phyloP scores from a whole-genome alignment of 2,329 filamentous ascomycete genomes.

The Periconia sp. region DNA sequence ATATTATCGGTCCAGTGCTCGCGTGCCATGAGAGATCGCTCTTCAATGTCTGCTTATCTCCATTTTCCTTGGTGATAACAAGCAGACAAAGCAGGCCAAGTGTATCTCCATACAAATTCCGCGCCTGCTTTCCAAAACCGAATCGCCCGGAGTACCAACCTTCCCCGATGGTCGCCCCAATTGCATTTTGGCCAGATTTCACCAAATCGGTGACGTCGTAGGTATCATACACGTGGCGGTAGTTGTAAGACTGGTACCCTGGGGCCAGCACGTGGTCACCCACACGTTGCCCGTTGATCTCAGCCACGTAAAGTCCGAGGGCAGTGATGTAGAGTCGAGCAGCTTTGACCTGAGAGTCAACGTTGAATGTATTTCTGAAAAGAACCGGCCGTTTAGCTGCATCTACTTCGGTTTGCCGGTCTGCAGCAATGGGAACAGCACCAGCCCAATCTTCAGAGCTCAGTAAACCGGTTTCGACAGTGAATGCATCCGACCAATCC shows the following conservation, averaged over 20 bases:
- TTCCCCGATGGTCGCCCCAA: conserved; percentile 54
- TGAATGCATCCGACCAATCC: conserved; percentile 35
- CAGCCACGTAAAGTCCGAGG: conserved; percentile 21
- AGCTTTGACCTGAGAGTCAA: conserved; percentile 4
- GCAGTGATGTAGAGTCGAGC: conserved; percentile 24
- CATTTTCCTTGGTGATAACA: conserved; percentile 43
- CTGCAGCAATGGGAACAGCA: conserved; percentile 27
- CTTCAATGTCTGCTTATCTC: conserved; percentile 29
- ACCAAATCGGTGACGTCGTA: conserved; percentile 58
- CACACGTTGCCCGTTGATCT: conserved; percentile 21
- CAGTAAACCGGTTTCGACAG: conserved; percentile 45
- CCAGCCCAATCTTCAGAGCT: conserved; percentile 38
- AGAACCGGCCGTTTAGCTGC: conserved; percentile 36
- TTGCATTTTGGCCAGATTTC: conserved; percentile 41
- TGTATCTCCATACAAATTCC: conserved; percentile 50
- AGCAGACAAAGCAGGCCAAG: conserved; percentile 52
- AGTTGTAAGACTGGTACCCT: conserved; percentile 60
- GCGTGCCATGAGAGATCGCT: conserved; percentile 51
- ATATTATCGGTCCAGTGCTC: conserved; percentile 40
- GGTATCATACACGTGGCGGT: conserved; percentile 60
- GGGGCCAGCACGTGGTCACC: conserved; percentile 47
- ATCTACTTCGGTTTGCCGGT: conserved; percentile 20
- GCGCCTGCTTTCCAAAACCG: conserved; percentile 34
- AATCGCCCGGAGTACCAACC: conserved; percentile 58
- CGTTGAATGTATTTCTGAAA: conserved; percentile 41